A percentile compares a stretch with the other conserved stretches of the same genome.
phyloP scores from a whole-genome alignment of 148 eudicot genomes.

The Spergularia bocconei region DNA sequence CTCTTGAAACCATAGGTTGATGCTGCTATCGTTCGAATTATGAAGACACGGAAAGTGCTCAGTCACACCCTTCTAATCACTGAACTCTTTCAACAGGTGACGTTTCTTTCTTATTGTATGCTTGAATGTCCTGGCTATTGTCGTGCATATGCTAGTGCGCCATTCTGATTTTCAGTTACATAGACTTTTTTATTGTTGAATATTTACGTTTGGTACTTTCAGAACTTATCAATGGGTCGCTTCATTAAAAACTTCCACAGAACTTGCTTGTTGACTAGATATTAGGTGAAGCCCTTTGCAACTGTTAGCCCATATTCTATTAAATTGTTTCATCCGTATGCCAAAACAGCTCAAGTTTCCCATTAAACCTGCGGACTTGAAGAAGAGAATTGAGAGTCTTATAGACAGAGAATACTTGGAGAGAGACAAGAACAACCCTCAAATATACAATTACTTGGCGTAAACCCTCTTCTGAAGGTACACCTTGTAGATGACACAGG shows the following conservation, averaged over 20 bases:
- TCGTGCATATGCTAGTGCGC: background rate
- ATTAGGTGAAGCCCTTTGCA: background rate
- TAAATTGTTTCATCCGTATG: conserved; percentile 20
- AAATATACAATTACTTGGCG: conserved; percentile 94
- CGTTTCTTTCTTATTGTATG: background rate
- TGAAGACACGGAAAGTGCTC: conserved; percentile 96
- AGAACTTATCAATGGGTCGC: too few species aligned
- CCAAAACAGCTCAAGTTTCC: conserved; percentile 90
- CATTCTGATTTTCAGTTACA: background rate
- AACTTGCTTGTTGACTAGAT: background rate
- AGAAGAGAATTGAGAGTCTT: conserved; percentile 96
- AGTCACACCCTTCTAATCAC: conserved; percentile 95
- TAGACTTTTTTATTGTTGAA: background rate
- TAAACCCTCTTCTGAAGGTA: conserved; percentile 25
- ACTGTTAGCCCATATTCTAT: background rate
- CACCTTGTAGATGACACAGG: conserved; percentile 23
- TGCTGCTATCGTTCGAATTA: conserved; percentile 98
- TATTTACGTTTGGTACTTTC: background rate
- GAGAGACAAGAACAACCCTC: conserved; percentile 93
- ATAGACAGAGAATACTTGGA: conserved; percentile 94
- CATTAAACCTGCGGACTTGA: conserved; percentile 91
- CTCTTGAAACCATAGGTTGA: conserved; percentile 53
- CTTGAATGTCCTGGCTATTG: background rate
- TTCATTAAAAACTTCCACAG: background rate
- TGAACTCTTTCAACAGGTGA: conserved; percentile 97